Percentiles rank a stretch among this genome's conserved stretches.
Conservation (phyloP, 2,329 filamentous ascomycete species). For the Venturia oleaginea region DNA sequence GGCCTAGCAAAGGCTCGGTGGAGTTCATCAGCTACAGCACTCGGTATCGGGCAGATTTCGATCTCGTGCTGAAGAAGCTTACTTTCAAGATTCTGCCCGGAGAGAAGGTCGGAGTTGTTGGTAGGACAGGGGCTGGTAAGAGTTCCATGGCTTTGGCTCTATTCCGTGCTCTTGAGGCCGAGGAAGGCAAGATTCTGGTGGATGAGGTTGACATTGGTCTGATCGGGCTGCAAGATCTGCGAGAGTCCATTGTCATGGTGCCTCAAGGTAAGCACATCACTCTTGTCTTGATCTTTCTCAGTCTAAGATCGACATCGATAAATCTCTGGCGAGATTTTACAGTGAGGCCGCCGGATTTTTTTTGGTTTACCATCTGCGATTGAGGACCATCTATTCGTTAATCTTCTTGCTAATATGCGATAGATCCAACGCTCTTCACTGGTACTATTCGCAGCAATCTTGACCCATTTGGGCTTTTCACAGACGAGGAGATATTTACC, state of each 20-base stretch:
- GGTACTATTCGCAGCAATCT: conserved; percentile 88
- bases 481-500: conserved; percentile 81
- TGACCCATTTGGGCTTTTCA: conserved; percentile 83
- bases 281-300: not conserved
- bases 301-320: not conserved
- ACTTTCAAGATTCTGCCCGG: conserved; percentile 76
- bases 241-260: conserved; percentile 92
- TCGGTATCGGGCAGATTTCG: conserved; percentile 77
- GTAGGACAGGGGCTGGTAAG: conserved; percentile 91
- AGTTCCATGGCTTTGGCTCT: conserved; percentile 87
- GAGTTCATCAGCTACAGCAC: conserved; percentile 87
- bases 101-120: conserved; percentile 94
- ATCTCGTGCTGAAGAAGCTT: conserved; percentile 73
- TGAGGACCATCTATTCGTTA: not conserved
- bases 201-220: conserved; percentile 82
- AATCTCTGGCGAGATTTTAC: too few relatives aligned
- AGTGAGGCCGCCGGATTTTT: too few relatives aligned
- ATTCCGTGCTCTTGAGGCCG: conserved; percentile 88
- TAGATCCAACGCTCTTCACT: conserved; percentile 83
- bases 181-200: conserved; percentile 79
- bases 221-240: conserved; percentile 88
- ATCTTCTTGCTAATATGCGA: conserved; percentile 17
- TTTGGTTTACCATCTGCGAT: too few relatives aligned
- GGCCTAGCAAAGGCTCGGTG: conserved; percentile 78
- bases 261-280: conserved; percentile 52